These are phyloP conservation scores for Draba incana DNA, from an alignment of 345 rosid genomes.

Conservation along the genomic window DNA sequence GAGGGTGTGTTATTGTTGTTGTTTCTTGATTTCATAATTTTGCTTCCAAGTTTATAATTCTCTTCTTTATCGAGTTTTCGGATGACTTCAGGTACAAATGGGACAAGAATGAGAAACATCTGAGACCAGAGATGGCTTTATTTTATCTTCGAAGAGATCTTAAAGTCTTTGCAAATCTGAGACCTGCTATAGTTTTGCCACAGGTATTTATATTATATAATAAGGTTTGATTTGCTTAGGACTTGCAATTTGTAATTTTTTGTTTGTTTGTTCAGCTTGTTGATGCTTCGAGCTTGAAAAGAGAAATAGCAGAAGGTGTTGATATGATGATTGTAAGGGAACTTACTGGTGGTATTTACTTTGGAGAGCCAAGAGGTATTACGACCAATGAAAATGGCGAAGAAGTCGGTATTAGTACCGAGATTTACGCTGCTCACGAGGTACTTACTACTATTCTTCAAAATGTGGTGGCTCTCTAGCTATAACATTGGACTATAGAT, in stretches of 20 bases:
- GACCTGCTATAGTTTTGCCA: slow-evolving; percentile 84
- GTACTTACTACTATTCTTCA: slow-evolving; percentile 36
- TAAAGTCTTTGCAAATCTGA: slow-evolving; percentile 85
- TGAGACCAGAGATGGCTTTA: slow-evolving; percentile 89
- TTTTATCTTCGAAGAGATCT: slow-evolving; percentile 84
- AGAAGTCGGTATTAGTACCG: slow-evolving; percentile 84
- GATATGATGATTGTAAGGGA: slow-evolving; percentile 96
- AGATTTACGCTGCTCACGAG: slow-evolving; percentile 84
- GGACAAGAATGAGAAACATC: slow-evolving; percentile 82
- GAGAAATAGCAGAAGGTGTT: slow-evolving; percentile 92
- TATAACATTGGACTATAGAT: background rate
- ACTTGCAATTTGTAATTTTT: background rate
- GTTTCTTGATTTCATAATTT: background rate
- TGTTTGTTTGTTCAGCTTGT: slow-evolving; percentile 52
- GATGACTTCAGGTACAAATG: slow-evolving; percentile 71
- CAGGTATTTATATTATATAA: slow-evolving; percentile 54
- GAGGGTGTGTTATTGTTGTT: slow-evolving; percentile 52
- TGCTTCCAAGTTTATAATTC: background rate
- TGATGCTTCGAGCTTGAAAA: slow-evolving; percentile 91
- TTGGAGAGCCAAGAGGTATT: slow-evolving; percentile 88
- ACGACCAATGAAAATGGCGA: slow-evolving; percentile 70
- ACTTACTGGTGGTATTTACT: slow-evolving; percentile 96
- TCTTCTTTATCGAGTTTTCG: background rate
- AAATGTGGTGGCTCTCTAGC: background rate
- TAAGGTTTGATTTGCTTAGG: background rate